Evolutionary conservation across 2,329 filamentous ascomycete species (phyloP), one percentile per base, ranked within the genome.

Genomic region (Fusarium oxysporum): DNA sequence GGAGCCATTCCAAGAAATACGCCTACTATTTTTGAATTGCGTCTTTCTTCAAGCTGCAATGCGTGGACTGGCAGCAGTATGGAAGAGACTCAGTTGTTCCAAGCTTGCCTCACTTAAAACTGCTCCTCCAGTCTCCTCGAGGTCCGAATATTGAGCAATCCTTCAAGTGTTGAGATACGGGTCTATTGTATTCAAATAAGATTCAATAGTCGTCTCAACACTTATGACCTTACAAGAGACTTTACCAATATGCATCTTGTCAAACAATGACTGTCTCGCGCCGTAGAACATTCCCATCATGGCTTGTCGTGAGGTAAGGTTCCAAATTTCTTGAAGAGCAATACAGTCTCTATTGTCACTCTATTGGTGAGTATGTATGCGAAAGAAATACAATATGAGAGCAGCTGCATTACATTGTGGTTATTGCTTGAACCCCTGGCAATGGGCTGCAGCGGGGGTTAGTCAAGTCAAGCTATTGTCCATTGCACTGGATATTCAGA

Each of bases 201-300:
- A 33, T 33, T 13, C 5, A 13, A 33, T 19, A 2, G 10, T 28
- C 2, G 0, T 25, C 2, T 5, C 7, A 8, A 7, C 4, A 37
- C 6, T 3, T 5, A 8, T 28, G 32, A 11, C 4, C 6, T 8
- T 51, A 3, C 13, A 8, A 8, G 12, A 37, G 9, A 8, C 8
- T 14, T 8, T 21, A 8, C 6, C 12, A 51, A 25, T 16, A 53
- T 53, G 19, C 2, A 16, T 12, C 13, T 21, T 4, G 3, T 21
- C 33, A 12, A 17, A 37, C 21, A 28, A 53, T 21, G 7, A 21
- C 19, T 28, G 33, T n/a, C 23, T 53, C 50, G 32, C 21, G n/a
- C 7, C 13, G 19, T n/a, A 9, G 23, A 53, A 37, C 5, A 4
- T 10, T 23, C n/a, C n/a, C 12, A 51, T 3, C n/a, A 51, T 37